Base-by-base conservation (phyloP, 2,329 filamentous ascomycete species). In the Microsporum audouinii region DNA sequence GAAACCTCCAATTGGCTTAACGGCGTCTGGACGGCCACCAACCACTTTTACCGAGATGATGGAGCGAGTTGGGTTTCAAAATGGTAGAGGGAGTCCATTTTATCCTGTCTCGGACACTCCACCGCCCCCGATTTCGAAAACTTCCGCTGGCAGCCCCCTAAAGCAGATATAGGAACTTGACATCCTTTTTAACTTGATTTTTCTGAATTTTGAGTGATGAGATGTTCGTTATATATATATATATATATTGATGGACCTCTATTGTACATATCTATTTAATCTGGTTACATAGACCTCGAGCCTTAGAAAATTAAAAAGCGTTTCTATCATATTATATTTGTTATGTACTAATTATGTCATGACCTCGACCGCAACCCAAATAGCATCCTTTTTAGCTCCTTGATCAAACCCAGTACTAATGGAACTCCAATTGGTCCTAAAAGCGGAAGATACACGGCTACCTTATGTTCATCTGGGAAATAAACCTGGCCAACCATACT, bases 401-500 rank as follows among this genome's bases (percentile, higher is more conserved):
- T 95, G 51, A 96, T 66, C 33, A 89, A 77, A 2, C 88, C 88
- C 82, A 96, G 88, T 5, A 96, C 72, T 57, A 99, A 76, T 41
- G 94, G 94, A 10, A 97, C 92, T 3, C 89, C 91, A 45, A 97
- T 85, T 0, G 94, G 94, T 0, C 94, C 94, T 45, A 99, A 76
- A 8, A 99, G 77, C 0, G 94, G 94, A 68, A 99, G 76, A 72
- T 99, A 99, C 0, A 99, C 94, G 0, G 94, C 94, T 29, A 99
- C 84, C 75, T 97, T 99, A 74, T 99, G 94, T 76, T 99, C 94
- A 70, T 99, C 94, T 0, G 94, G 94, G 73, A 99, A 99, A 74
- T 97, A 99, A 1, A 97, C 86, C 76, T 97, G 94, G 0, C 91
- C 94, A 10, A 99, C 94, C 94, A 99, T 99, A 70, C 89, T 95